Percentiles rank a stretch among this genome's conserved stretches.
phyloP scores from a whole-genome alignment of 2,329 filamentous ascomycete species.

The Setomelanomma holmii region DNA sequence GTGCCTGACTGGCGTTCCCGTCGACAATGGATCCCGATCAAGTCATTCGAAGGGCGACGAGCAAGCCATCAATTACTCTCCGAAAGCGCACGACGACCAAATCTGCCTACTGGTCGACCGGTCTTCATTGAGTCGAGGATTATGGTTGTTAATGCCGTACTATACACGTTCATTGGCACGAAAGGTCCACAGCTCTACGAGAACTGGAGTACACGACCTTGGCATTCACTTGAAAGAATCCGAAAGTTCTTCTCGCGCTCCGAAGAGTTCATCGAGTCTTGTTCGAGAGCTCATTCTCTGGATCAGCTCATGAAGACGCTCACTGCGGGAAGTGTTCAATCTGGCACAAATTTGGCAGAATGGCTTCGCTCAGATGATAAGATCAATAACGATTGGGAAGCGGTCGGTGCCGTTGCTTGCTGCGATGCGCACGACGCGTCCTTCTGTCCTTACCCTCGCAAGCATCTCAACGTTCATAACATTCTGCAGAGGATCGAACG shows the following conservation, averaged over 20 bases:
- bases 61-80: constrained; percentile 3
- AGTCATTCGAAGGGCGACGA: constrained; percentile 1
- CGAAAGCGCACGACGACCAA: not conserved
- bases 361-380: constrained; percentile 1
- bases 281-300: not conserved
- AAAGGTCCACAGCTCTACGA: constrained; percentile 1
- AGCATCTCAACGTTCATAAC: not conserved
- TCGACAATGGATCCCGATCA: constrained; percentile 3
- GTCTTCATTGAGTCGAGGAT: not conserved
- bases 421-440: not conserved
- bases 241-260: not conserved
- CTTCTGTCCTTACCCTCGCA: constrained; percentile 1
- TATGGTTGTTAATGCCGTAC: constrained; percentile 2
- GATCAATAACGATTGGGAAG: not conserved
- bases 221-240: not conserved
- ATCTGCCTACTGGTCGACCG: not conserved
- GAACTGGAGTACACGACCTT: not conserved
- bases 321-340: not conserved
- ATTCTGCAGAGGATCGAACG: constrained; percentile 1
- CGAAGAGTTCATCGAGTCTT: not conserved
- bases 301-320: constrained; percentile 2
- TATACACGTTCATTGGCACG: not conserved
- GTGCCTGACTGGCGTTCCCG: constrained; percentile 4
- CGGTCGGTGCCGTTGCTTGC: not conserved
- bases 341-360: not conserved